These are phyloP conservation scores for Aspergillus chevalieri DNA, from an alignment of 2,329 filamentous ascomycete genomes.

Conservation along the genomic window DNA sequence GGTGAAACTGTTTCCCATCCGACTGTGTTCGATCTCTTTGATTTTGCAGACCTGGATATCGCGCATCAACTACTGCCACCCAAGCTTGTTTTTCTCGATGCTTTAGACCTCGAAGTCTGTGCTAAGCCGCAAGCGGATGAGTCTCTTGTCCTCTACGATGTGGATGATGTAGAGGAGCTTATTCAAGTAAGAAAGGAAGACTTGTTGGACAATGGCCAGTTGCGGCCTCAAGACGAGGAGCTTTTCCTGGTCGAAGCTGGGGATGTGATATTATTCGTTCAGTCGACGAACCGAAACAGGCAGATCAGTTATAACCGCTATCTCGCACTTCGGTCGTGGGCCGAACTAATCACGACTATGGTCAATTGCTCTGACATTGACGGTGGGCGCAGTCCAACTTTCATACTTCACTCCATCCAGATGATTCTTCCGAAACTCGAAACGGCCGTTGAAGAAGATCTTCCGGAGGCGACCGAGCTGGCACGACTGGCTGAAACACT, in stretches of 20 bases:
- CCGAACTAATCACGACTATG: conserved; percentile 75
- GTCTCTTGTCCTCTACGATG: conserved; percentile 53
- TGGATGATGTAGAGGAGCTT: conserved; percentile 67
- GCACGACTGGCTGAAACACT: conserved; percentile 69
- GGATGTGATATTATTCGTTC: conserved; percentile 31
- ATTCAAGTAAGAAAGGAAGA: conserved; percentile 50
- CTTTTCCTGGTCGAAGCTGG: conserved; percentile 35
- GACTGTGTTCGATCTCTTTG: conserved; percentile 85
- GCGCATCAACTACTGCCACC: conserved; percentile 44
- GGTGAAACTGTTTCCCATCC: conserved; percentile 62
- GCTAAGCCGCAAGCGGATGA: conserved; percentile 53
- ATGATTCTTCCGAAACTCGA: conserved; percentile 84
- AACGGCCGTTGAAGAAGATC: conserved; percentile 62
- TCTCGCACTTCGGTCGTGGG: conserved; percentile 73
- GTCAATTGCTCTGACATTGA: conserved; percentile 77
- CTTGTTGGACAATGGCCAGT: conserved; percentile 33
- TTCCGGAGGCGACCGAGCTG: conserved; percentile 66
- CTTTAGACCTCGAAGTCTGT: conserved; percentile 63
- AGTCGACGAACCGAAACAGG: conserved; percentile 35
- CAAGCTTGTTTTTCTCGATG: conserved; percentile 54
- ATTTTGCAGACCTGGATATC: conserved; percentile 70
- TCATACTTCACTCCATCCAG: conserved; percentile 81
- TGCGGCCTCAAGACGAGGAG: conserved; percentile 41
- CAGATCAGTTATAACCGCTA: conserved; percentile 46
- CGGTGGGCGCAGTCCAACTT: conserved; percentile 62